Base-by-base conservation (phyloP, 148 eudicot species). In the Mesembryanthemum crystallinum region DNA sequence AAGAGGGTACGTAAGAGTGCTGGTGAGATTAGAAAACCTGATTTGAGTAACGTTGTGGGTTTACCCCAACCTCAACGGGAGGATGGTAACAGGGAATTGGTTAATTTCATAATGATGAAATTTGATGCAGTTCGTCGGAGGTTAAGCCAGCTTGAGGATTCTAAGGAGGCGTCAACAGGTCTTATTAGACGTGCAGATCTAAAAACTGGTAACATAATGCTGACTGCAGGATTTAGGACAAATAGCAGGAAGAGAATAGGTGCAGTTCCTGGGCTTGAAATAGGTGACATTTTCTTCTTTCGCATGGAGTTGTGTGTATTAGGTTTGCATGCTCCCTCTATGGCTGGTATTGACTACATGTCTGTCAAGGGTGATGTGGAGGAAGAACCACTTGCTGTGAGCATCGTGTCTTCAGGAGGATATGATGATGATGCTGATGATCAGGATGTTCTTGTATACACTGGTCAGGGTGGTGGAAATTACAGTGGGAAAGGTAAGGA, bases 331-430 rank as follows among this genome's bases (percentile, higher is more conserved):
- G 87, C 96, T n/a, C 98, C 88, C 7, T 86, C 88, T 27, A 92
- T 92, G 98, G 97, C 89, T 73, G 98, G 98, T 52, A 95, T 95
- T 59, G 98, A 95, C 82, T 95, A 90, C 67, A 82, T 92, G 86
- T 64, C 77, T 74, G 74, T 85, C 57, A 89, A 77, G 76, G 12
- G 77, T 45, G 84, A 81, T 21, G 37, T 39, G 21, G 90, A 86
- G 60, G 97, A 94, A 32, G 98, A 94, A 69, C 92, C 96, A 23
- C 60, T 94, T 15, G 97, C 96, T 67, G 91, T 95, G 15, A 89
- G 96, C 77, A 86, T 95, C 49, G 98, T 95, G 33, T 89, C 98
- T 8, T 88, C 97, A 17, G 98, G 94, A 70, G 93, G 90, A 54
- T 95, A 95, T 70, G 98, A 90, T 67, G 96, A 95, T 64, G 83